These are phyloP conservation scores for Castanospermum australe DNA, from an alignment of 306 rosid species.

Conservation along the genomic window DNA sequence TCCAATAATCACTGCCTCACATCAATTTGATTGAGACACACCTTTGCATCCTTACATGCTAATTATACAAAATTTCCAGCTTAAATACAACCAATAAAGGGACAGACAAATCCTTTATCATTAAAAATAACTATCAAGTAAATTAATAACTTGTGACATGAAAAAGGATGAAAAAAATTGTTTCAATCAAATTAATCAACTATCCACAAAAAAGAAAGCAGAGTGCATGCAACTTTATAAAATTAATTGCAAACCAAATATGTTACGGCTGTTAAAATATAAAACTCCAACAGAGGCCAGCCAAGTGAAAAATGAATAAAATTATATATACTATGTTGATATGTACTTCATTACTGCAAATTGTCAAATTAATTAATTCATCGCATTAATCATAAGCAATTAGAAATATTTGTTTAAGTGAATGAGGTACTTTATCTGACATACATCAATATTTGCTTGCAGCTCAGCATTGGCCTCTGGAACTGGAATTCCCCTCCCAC, in stretches of 20 bases:
- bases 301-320: neutral
- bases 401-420: neutral
- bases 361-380: neutral
- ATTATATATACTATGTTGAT: neutral
- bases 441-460: constrained; percentile 92
- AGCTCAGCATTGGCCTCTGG: constrained; percentile 96
- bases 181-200: neutral
- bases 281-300: neutral
- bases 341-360: neutral
- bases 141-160: neutral
- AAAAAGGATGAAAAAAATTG: neutral
- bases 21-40: too few species aligned
- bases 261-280: neutral
- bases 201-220: neutral
- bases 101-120: neutral
- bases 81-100: neutral
- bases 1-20: too few species aligned
- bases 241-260: neutral
- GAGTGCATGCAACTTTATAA: neutral
- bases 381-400: neutral
- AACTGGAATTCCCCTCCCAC: constrained; percentile 74
- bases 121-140: neutral
- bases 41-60: neutral
- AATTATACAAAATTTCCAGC: neutral
- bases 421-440: constrained; percentile 31